Base-by-base conservation (phyloP, 169 alveolate species). In the Theileria parva region DNA sequence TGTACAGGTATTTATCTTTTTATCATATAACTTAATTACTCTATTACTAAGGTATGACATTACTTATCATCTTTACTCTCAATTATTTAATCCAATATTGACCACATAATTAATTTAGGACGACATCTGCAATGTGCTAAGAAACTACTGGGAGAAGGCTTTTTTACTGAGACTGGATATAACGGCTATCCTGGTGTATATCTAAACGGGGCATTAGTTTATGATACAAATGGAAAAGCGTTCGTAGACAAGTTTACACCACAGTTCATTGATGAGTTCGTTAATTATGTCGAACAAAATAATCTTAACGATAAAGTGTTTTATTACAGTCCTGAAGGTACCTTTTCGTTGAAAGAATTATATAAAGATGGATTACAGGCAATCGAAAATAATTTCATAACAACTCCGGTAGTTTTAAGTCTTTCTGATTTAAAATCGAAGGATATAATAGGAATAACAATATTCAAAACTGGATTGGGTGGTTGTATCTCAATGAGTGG, bases 101-200 rank as follows among this genome's bases (percentile, higher is more conserved):
- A 69, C 2, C 5, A 32, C 5, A 2, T 28, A 25, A 69, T 1
- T 69, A 50, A 34, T 19, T 32, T 55, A 69, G 77, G 77, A n/a
- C 37, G 80, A 11, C 11, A 21, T 59, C 44, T n/a, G 21, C 9
- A 0, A n/a, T 73, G 76, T 19, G 3, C 80, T 15, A 59, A 51
- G 71, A 59, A 57, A 4, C 2, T 64, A 37, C 1, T 73, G 5
- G 80, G 80, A 13, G 77, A 85, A 12, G 39, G 60, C 15, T 83
- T 72, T 30, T 64, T 72, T 50, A 60, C 21, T 8, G 28, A 67
- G 12, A 74, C 81, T 8, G 87, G 86, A 9, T 85, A 85, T 67
- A 7, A 34, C 28, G 91, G 91, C 57, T 74, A 3, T 28, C 74
- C 74, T 1, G 81, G 81, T 9, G 69, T 74, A 28, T 74, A 74